Conservation (phyloP, 768 basidiomycete species). For the Xerocomellus chrysenteron region DNA sequence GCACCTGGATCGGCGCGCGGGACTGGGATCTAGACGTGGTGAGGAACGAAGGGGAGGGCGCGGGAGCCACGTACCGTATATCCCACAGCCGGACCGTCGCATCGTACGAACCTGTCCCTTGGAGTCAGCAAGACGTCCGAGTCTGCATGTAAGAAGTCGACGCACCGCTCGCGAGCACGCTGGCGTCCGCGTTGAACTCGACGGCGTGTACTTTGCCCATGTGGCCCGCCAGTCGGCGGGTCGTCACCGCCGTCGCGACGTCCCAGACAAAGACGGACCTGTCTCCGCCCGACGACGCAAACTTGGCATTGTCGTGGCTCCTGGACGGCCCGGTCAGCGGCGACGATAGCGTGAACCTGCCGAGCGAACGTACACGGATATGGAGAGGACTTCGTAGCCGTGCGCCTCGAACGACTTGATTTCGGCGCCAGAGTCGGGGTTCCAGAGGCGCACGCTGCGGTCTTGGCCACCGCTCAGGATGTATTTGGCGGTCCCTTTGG, state of each 20-base stretch:
- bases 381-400: slow-evolving; percentile 91
- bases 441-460: slow-evolving; percentile 87
- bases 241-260: slow-evolving; percentile 82
- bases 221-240: slow-evolving; percentile 83
- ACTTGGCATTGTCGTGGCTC: slow-evolving; percentile 90
- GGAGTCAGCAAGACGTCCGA: background rate
- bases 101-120: slow-evolving; percentile 78
- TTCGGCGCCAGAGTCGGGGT: slow-evolving; percentile 80
- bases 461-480: slow-evolving; percentile 93
- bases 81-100: slow-evolving; percentile 92
- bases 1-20: slow-evolving; percentile 84
- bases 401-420: slow-evolving; percentile 91
- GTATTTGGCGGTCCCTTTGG: slow-evolving; percentile 86
- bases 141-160: background rate
- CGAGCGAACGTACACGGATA: slow-evolving; percentile 69
- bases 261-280: slow-evolving; percentile 95
- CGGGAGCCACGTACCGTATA: slow-evolving; percentile 54
- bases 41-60: background rate
- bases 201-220: slow-evolving; percentile 88
- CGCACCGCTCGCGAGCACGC: slow-evolving; percentile 83
- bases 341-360: background rate
- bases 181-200: slow-evolving; percentile 86
- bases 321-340: slow-evolving; percentile 35
- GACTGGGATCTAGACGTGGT: slow-evolving; percentile 57
- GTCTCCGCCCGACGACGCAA: slow-evolving; percentile 93